A percentile compares a stretch with the other conserved stretches of the same genome.
Evolutionary conservation across 1,284 basidiomycete genomes (phyloP).

Genomic region (Phylloporus sp.): DNA sequence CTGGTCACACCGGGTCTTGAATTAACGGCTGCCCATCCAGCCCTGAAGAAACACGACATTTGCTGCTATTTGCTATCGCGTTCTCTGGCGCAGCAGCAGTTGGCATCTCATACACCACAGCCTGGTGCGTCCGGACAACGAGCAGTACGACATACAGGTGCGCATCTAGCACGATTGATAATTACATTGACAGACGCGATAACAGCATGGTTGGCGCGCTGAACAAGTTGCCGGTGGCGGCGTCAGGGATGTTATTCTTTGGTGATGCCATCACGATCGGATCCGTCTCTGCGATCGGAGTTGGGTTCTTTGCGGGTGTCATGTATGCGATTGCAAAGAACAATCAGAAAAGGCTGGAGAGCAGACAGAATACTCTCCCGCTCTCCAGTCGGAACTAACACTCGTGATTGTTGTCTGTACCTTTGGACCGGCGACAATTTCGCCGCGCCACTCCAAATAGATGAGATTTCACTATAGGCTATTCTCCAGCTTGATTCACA

Average conservation of each 20-base stretch:
- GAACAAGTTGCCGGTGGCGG: constrained; percentile 98
- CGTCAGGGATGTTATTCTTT: constrained; percentile 95
- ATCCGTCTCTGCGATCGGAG: constrained; percentile 85
- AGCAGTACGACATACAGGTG: constrained; percentile 97
- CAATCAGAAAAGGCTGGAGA: constrained; percentile 80
- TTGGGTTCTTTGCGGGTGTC: constrained; percentile 93
- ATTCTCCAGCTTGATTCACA: neutral
- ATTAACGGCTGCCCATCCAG: constrained; percentile 49
- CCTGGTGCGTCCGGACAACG: constrained; percentile 97
- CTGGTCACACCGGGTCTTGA: constrained; percentile 4
- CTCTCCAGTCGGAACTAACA: constrained; percentile 57
- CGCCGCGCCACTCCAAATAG: neutral
- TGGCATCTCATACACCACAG: constrained; percentile 97
- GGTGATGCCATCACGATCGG: constrained; percentile 89
- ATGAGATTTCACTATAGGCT: neutral
- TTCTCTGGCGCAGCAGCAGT: constrained; percentile 98
- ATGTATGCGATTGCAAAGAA: constrained; percentile 91
- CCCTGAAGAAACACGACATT: constrained; percentile 81
- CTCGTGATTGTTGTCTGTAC: constrained; percentile 5
- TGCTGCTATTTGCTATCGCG: constrained; percentile 88
- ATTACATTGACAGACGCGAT: constrained; percentile 17
- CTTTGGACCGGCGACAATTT: too few relatives aligned
- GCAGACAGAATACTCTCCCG: constrained; percentile 63
- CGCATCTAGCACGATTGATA: constrained; percentile 22
- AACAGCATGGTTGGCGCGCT: constrained; percentile 97